Evolutionary conservation across 805 yeast species (phyloP), one percentile per base, ranked within the genome.

Genomic region (Nakazawaea anatomiae): DNA sequence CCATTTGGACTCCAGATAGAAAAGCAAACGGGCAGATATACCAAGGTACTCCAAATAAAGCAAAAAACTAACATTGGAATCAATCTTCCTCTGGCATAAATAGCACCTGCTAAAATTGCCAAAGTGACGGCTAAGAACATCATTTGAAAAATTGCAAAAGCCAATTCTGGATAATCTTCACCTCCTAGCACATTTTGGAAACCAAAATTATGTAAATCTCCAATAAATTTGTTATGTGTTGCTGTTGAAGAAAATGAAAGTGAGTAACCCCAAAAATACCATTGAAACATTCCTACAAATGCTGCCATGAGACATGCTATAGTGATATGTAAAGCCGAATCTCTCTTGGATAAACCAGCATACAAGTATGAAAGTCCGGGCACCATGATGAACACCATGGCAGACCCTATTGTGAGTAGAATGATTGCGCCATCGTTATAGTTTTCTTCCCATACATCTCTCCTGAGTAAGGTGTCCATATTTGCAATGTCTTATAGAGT

Each of bases 261-360:
- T 0, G 97, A 89, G 65, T 89, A 91, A n/a, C 97, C 97, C 97
- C 98, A 94, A 64, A 92, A 89, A 67, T 90, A 92, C 98, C 98
- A 92, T 64, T 90, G 96, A 62, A 90, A 80, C 49, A 81, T 75
- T 1, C 87, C 89, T 6, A 89, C 81, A 56, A 85, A 75, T 5
- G 87, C 82, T 5, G 89, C 78, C 77, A 84, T 78, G 40, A 89
- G 64, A n/a, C 80, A 82, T 7, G 85, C 80, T 87, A 95, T 89
- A 32, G 90, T 82, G 78, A 89, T 78, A 14, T 92, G 84, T 44
- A 90, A 72, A 0, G 97, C 96, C n/a, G 89, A 82, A 66, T 90
- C 90, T 61, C 97, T 73, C 62, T 97, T 74, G 10, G 96, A 92
- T 54, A 91, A 74, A 12, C 98, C 99, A 9, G 96, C 85, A 67